Conservation (phyloP, 106 monocot species). For the Apostasia shenzhenica region DNA sequence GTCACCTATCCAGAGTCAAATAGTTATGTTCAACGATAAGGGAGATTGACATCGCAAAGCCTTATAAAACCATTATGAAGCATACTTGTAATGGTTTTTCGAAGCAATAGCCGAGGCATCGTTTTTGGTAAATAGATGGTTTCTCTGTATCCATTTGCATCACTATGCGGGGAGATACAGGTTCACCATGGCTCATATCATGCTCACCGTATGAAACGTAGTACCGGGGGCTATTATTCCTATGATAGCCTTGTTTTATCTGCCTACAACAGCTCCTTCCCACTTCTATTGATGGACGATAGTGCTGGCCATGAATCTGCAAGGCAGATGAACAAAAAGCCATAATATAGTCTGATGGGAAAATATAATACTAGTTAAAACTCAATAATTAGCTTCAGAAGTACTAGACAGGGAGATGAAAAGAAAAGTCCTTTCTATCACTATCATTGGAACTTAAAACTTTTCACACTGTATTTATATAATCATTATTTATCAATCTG, state of each 20-base stretch:
- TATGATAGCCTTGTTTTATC: conserved; percentile 29
- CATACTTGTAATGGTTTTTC: conserved; percentile 43
- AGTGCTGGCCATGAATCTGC: conserved; percentile 39
- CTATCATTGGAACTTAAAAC: too few relatives aligned
- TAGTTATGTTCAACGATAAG: neutral
- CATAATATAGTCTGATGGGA: neutral
- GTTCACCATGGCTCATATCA: conserved; percentile 13
- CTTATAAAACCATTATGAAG: neutral
- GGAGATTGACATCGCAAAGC: neutral
- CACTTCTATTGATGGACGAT: conserved; percentile 35
- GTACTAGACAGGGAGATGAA: too few relatives aligned
- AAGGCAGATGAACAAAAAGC: neutral
- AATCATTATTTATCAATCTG: too few relatives aligned
- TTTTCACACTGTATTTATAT: too few relatives aligned
- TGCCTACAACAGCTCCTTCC: conserved; percentile 28
- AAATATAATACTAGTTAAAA: neutral
- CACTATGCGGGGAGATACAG: conserved; percentile 20
- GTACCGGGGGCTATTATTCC: conserved; percentile 29
- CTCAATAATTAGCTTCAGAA: too few relatives aligned
- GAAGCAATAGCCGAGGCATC: conserved; percentile 43
- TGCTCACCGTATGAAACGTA: conserved; percentile 24
- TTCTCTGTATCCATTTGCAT: conserved; percentile 59
- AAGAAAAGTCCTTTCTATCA: too few relatives aligned
- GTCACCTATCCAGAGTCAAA: conserved; percentile 20
- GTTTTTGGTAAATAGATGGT: conserved; percentile 40